Evolutionary conservation across 2,329 filamentous ascomycete genomes (phyloP), one percentile per base, ranked within the genome.

Genomic region (Mycosphaerella arachidis): DNA sequence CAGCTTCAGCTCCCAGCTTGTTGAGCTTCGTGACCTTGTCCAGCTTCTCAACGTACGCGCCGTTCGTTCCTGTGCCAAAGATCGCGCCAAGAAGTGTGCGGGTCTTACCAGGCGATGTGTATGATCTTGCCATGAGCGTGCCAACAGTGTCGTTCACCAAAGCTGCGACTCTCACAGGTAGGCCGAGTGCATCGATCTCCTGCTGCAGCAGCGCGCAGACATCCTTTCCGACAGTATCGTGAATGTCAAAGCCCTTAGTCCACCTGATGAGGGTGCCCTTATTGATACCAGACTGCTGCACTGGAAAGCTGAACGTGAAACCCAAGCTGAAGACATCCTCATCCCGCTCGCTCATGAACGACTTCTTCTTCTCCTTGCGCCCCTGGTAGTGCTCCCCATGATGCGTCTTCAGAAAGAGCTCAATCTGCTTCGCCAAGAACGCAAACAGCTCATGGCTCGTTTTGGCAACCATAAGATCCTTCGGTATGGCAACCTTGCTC

Each of bases 271-370:
- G 82, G 59, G 87, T 89, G 62, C 94, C 94, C 78, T 92, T 93
- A 82, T 97, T 97, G 74, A 99, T 96, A 43, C 91, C 92, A 59
- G 90, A 82, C 75, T 99, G 94, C 73, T 95, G 86, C 43, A 97
- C 92, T 2, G 94, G 94, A 79, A 97, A 99, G 73, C 90, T 96
- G 78, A 99, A 99, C 56, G 94, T 99, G 78, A 99, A 99, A n/a
- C 94, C 94, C 46, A 99, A 82, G 69, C 92, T 90, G 78, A 97
- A 96, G 62, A 94, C 85, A 60, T 93, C 82, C 73, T 93, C 86
- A 63, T 91, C 86, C 56, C 80, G 79, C 71, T 81, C 86, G 53
- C 83, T 79, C 20, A 81, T 64, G 18, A 60, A 58, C 37, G 48
- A 56, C 33, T 54, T 46, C 52, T 59, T 65, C 33, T 66, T 62